phyloP scores from a whole-genome alignment of 257 asterid genomes.

The Solanum pimpinellifolium region DNA sequence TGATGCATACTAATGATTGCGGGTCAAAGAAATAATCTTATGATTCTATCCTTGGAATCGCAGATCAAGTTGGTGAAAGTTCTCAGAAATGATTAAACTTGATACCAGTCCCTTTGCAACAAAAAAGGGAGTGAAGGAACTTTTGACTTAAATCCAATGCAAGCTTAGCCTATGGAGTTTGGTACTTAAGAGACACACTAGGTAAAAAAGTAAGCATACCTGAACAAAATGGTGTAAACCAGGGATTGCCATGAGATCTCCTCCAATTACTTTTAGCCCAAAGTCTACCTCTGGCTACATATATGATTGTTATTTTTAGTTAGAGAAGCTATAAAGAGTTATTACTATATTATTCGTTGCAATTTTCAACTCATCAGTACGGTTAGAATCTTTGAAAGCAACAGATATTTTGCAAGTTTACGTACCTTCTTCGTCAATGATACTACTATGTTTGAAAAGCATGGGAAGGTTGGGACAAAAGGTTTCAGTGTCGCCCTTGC shows the following conservation, averaged over 20 bases:
- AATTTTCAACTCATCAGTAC: neutral
- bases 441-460: slow-evolving; percentile 46
- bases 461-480: slow-evolving; percentile 69
- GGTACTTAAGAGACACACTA: neutral
- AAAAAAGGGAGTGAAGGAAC: neutral
- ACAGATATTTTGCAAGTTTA: neutral
- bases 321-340: neutral
- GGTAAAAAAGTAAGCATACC: slow-evolving; percentile 21
- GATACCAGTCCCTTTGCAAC: neutral
- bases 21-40: neutral
- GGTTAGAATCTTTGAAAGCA: neutral
- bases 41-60: neutral
- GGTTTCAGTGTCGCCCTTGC: slow-evolving; percentile 47
- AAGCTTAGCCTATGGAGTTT: neutral
- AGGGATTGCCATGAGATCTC: slow-evolving; percentile 77
- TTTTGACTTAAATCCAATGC: neutral
- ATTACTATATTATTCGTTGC: neutral
- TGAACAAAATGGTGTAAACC: slow-evolving; percentile 59
- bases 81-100: neutral
- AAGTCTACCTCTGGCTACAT: slow-evolving; percentile 83
- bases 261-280: slow-evolving; percentile 59
- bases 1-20: neutral
- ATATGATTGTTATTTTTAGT: slow-evolving; percentile 2
- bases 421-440: slow-evolving; percentile 73
- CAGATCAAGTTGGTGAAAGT: neutral